These are phyloP conservation scores for Globisporangium sylvaticum DNA, from an alignment of 352 stramenopile species.

Conservation along the genomic window DNA sequence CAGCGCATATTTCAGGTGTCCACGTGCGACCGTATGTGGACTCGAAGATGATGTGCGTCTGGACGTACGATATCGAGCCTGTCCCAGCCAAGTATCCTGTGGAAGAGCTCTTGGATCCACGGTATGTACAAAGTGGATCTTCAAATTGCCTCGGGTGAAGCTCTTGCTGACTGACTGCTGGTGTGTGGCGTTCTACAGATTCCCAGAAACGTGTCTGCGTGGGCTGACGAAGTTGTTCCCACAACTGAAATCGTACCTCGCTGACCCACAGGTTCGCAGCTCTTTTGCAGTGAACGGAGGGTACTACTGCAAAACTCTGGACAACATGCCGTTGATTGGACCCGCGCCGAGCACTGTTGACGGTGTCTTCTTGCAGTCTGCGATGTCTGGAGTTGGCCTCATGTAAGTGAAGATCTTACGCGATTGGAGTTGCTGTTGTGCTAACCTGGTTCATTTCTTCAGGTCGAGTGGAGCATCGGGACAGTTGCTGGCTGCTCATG, in stretches of 20 bases:
- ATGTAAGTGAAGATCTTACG: conserved; percentile 32
- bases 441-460: neutral
- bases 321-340: conserved; percentile 74
- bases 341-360: conserved; percentile 51
- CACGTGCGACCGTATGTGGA: conserved; percentile 63
- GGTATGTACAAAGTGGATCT: conserved; percentile 22
- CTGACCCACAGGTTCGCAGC: conserved; percentile 44
- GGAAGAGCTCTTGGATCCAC: conserved; percentile 53
- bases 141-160: neutral
- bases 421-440: neutral
- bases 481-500: conserved; percentile 56
- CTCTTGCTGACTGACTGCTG: neutral
- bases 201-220: conserved; percentile 63
- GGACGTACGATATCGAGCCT: conserved; percentile 71
- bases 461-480: conserved; percentile 71
- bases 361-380: conserved; percentile 64
- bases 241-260: conserved; percentile 57
- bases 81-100: conserved; percentile 60
- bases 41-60: conserved; percentile 69
- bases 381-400: conserved; percentile 68
- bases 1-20: conserved; percentile 28
- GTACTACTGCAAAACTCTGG: conserved; percentile 80
- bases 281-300: conserved; percentile 70
- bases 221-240: conserved; percentile 57
- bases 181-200: conserved; percentile 23